Base-by-base conservation (phyloP, 306 rosid species). In the Argentina anserina region DNA sequence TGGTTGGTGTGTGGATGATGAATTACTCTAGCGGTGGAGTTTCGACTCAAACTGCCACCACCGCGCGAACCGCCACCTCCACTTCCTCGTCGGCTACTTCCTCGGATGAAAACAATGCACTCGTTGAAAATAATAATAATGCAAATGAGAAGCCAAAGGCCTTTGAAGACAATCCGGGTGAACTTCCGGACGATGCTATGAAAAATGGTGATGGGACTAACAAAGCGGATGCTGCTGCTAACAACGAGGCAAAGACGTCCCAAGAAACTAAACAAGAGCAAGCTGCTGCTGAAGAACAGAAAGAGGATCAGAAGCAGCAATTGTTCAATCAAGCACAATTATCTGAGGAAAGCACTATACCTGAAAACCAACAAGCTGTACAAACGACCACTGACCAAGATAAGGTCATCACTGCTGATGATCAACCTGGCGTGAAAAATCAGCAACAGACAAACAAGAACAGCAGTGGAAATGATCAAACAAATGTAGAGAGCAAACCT, bases 131-230 rank as follows among this genome's bases (percentile, higher is more conserved):
- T 43, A n/a, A 65, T 11, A 8, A 17, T 10, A 55, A 39, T 10
- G 17, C 4, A 14, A 18, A 11, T 25, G 76, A 71, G 18, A 76
- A 77, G 9, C 40, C 71, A 3, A 41, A 84, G 9, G 74, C 79
- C 0, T 89, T 75, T 7, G 95, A 87, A 69, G 97, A 86, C 73
- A 89, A 85, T 69, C 91, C 95, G 0, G 90, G 92, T 25, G 85
- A 91, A 61, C 90, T 91, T 34, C 97, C 97, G 0, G 88, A 85
- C 2, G 99, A 91, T 50, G 93, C 93, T 72, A 82, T 91, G 9
- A 88, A 80, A 58, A 42, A 81, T 0, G 97, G 85, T 31, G 91
- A 89, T 70, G 59, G 59, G 20, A 20, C 63, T 26, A 56, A 25
- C 34, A 59, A 59, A 59, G 18, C 11, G 5, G 39, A 28, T 4